Conservation (phyloP, 352 stramenopile genomes). For the Blastocystis sp. region DNA sequence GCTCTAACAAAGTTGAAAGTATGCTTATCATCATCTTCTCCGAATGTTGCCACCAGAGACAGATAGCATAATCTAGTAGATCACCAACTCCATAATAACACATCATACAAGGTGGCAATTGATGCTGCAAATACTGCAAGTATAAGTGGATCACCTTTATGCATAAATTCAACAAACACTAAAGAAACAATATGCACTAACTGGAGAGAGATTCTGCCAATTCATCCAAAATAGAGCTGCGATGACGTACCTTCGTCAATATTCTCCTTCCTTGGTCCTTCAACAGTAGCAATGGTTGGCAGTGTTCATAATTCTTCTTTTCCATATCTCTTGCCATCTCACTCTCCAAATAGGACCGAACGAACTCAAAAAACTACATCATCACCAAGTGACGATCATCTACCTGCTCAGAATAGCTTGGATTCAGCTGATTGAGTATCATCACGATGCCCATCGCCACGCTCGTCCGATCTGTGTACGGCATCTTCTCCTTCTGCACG, state of each 20-base stretch:
- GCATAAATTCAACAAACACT: neutral
- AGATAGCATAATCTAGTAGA: too few species aligned
- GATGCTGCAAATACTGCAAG: too few species aligned
- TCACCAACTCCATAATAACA: too few species aligned
- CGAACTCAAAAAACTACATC: conserved; percentile 26
- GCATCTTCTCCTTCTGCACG: neutral
- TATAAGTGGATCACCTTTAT: too few species aligned
- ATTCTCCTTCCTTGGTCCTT: neutral
- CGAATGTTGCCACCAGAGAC: too few species aligned
- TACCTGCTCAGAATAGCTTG: neutral
- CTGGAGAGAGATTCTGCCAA: neutral
- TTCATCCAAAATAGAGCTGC: neutral
- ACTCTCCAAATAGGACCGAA: neutral
- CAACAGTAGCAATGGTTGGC: neutral
- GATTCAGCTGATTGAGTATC: conserved; percentile 19
- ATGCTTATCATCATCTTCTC: too few species aligned
- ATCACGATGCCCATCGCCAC: neutral
- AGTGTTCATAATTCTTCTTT: neutral
- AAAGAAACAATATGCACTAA: neutral
- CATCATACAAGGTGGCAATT: too few species aligned
- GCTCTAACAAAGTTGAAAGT: too few species aligned
- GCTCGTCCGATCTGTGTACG: neutral
- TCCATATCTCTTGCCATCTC: conserved; percentile 4
- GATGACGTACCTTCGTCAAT: neutral
- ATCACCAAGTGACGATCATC: neutral